These are phyloP conservation scores for Chrysanthemum seticuspe DNA, from an alignment of 129 eudicot genomes.

Conservation along the genomic window DNA sequence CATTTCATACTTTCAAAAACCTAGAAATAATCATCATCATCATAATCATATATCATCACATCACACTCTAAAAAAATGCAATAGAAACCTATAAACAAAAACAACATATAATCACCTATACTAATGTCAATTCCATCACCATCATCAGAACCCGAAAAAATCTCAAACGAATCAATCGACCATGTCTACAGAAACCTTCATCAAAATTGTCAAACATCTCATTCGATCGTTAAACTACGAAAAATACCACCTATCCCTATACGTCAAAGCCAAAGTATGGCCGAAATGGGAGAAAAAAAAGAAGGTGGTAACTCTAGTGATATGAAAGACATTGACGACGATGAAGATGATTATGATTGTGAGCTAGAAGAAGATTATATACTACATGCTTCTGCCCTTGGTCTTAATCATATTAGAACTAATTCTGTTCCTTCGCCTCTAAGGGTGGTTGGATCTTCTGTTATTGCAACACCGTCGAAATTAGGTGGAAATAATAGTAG, in stretches of 20 bases:
- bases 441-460: slow-evolving; percentile 22
- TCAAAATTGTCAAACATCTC: slow-evolving; percentile 36
- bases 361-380: slow-evolving; percentile 43
- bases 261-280: slow-evolving; percentile 43
- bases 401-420: slow-evolving; percentile 82
- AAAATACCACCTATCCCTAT: slow-evolving; percentile 69
- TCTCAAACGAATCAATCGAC: slow-evolving; percentile 35
- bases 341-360: slow-evolving; percentile 30
- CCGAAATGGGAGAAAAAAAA: slow-evolving; percentile 31
- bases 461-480: slow-evolving; percentile 31
- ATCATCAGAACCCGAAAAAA: slow-evolving; percentile 36
- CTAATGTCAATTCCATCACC: slow-evolving; percentile 50
- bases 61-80: slow-evolving; percentile 20
- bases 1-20: slow-evolving; percentile 24
- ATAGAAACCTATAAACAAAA: not conserved
- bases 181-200: slow-evolving; percentile 44
- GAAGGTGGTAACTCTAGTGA: slow-evolving; percentile 24
- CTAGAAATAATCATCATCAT: slow-evolving; percentile 25
- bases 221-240: slow-evolving; percentile 52
- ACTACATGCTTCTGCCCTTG: slow-evolving; percentile 59
- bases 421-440: slow-evolving; percentile 69
- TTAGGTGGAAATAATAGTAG: slow-evolving; percentile 18
- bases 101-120: not conserved
- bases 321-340: slow-evolving; percentile 11
- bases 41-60: slow-evolving; percentile 1